These are phyloP conservation scores for Kodamaea arcana DNA, from an alignment of 1,139 yeast genomes.

Conservation along the genomic window DNA sequence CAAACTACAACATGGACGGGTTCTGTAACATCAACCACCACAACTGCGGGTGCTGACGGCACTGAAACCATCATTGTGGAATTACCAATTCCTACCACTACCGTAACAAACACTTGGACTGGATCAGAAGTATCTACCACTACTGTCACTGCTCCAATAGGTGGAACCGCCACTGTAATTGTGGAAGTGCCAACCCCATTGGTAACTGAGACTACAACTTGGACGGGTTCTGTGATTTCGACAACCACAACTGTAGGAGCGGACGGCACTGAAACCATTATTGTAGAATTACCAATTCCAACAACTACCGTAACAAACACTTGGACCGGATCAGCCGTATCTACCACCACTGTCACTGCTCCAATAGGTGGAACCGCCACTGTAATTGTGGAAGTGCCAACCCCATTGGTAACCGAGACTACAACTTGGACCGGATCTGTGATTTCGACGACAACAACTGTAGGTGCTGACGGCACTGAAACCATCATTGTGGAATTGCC, in stretches of 20 bases:
- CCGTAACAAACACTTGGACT: constrained; percentile 7
- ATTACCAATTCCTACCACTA: constrained; percentile 12
- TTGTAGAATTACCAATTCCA: constrained; percentile 14
- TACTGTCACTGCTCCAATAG: constrained; percentile 6
- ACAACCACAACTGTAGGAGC: constrained; percentile 5
- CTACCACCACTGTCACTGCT: constrained; percentile 13
- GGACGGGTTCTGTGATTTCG: constrained; percentile 6
- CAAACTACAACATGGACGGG: constrained; percentile 7
- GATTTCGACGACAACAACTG: constrained; percentile 3
- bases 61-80: constrained; percentile 10
- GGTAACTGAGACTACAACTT: constrained; percentile 12
- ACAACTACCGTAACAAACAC: constrained; percentile 18
- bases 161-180: constrained; percentile 10
- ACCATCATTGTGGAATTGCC: constrained; percentile 10
- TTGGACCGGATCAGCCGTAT: constrained; percentile 20
- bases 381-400: constrained; percentile 11
- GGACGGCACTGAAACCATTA: constrained; percentile 13
- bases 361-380: constrained; percentile 11
- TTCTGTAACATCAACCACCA: constrained; percentile 2
- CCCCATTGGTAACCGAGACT: constrained; percentile 12
- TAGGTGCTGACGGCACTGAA: background rate
- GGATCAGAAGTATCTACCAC: constrained; percentile 4
- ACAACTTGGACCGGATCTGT: constrained; percentile 10
- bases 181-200: constrained; percentile 10
- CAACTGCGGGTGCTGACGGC: constrained; percentile 9